Evolutionary conservation across 768 basidiomycete genomes (phyloP).

Genomic region (Hysterangium stoloniferum): DNA sequence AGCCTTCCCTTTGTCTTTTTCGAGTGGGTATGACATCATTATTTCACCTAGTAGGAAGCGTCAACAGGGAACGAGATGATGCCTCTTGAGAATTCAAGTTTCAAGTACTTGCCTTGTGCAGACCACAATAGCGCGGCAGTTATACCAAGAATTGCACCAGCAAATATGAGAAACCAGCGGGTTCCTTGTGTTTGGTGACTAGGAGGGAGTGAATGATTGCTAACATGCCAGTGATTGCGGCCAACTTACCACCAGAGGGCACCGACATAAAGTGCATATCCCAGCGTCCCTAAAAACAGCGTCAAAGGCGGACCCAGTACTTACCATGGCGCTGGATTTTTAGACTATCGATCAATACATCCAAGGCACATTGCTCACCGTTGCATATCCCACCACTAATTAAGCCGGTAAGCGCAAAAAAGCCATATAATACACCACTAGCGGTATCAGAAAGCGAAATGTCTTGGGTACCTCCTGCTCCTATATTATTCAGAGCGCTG

Average conservation of each 20-base stretch:
- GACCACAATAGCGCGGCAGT: constrained; percentile 48
- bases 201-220: constrained; percentile 14
- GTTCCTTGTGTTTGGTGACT: constrained; percentile 32
- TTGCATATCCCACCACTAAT: constrained; percentile 32
- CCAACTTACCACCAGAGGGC: constrained; percentile 35
- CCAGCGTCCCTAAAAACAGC: constrained; percentile 42
- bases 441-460: constrained; percentile 31
- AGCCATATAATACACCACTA: constrained; percentile 36
- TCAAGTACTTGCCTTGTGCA: too few relatives aligned
- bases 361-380: constrained; percentile 20
- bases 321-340: too few relatives aligned
- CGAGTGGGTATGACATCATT: constrained; percentile 51
- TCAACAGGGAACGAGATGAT: too few relatives aligned
- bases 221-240: too few relatives aligned
- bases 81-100: too few relatives aligned
- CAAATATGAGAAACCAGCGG: constrained; percentile 38
- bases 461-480: constrained; percentile 34
- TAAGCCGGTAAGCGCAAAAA: constrained; percentile 36
- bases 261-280: constrained; percentile 45
- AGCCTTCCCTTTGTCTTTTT: constrained; percentile 46
- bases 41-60: too few relatives aligned
- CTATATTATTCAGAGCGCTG: constrained; percentile 30
- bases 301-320: constrained; percentile 44
- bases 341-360: too few relatives aligned
- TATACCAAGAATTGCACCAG: constrained; percentile 43